Conservation (phyloP, 2,329 filamentous ascomycete genomes). For the Colletotrichum sp. region DNA sequence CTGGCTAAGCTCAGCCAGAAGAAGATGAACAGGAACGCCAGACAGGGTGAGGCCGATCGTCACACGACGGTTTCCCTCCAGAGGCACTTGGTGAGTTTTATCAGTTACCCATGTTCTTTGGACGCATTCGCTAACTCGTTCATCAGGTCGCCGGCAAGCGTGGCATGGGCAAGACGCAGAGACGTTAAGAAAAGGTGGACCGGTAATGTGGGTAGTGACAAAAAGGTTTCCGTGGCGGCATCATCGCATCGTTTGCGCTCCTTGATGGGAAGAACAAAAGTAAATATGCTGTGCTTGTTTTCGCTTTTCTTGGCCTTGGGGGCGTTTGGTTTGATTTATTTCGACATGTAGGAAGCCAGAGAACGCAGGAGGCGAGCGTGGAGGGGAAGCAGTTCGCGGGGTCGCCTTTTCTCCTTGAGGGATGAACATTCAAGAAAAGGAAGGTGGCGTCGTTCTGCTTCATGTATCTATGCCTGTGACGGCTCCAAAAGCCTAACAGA, state of each 20-base stretch:
- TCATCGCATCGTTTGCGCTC: constrained; percentile 5
- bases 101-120: not conserved
- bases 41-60: constrained; percentile 95
- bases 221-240: not conserved
- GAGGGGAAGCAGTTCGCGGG: not conserved
- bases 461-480: not conserved
- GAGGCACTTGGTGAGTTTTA: constrained; percentile 83
- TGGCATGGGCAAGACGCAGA: constrained; percentile 86
- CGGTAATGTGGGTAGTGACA: constrained; percentile 7
- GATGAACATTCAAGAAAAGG: not conserved
- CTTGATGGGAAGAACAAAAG: constrained; percentile 16
- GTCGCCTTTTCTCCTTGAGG: not conserved
- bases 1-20: constrained; percentile 91
- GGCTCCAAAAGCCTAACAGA: not conserved
- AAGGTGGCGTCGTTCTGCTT: not conserved
- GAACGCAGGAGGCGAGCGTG: not conserved
- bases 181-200: constrained; percentile 59
- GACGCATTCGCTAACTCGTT: constrained; percentile 34
- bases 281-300: constrained; percentile 9
- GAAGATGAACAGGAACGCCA: constrained; percentile 98
- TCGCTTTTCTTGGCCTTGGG: constrained; percentile 6
- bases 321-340: constrained; percentile 14
- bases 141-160: constrained; percentile 84
- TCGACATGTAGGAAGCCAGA: not conserved
- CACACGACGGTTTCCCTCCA: constrained; percentile 81